Conservation (phyloP, 2,329 filamentous ascomycete species). For the Rhynchosporium secalis region DNA sequence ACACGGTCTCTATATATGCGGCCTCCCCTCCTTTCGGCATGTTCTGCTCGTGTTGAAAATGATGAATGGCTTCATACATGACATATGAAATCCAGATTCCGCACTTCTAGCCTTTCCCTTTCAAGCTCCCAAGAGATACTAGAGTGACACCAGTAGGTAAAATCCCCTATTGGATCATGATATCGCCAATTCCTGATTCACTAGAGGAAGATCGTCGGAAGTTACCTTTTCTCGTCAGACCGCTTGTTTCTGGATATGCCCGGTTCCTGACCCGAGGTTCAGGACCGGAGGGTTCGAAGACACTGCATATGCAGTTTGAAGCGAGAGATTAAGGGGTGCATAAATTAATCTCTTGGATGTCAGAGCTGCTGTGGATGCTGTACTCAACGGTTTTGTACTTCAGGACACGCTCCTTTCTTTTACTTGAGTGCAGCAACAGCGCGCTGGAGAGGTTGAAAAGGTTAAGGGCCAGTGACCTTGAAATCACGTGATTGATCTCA, state of each 20-base stretch:
- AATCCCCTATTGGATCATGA: too few relatives aligned
- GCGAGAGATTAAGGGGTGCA: conserved; percentile 11
- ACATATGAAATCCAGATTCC: not conserved
- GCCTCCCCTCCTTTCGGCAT: conserved; percentile 30
- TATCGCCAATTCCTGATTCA: not conserved
- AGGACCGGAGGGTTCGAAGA: not conserved
- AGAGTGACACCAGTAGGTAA: not conserved
- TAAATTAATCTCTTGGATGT: conserved; percentile 4
- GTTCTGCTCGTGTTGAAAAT: conserved; percentile 4
- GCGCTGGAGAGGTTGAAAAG: too few relatives aligned
- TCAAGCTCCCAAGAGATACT: not conserved
- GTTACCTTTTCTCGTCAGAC: conserved; percentile 5
- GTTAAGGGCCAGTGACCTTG: too few relatives aligned
- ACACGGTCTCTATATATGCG: conserved; percentile 39
- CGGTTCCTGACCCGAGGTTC: conserved; percentile 4
- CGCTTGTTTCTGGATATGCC: conserved; percentile 8
- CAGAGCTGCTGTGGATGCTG: not conserved
- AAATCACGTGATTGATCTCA: too few relatives aligned
- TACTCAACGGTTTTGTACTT: not conserved
- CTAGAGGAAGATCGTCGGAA: not conserved
- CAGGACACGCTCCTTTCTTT: not conserved
- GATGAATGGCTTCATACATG: conserved; percentile 3
- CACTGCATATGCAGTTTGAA: conserved; percentile 13
- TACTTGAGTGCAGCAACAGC: not conserved
- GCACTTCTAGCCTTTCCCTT: conserved; percentile 5